A percentile compares a stretch with the other conserved stretches of the same genome.
Conservation (phyloP, 2,329 filamentous ascomycete species). For the Beauveria rudraprayagi region DNA sequence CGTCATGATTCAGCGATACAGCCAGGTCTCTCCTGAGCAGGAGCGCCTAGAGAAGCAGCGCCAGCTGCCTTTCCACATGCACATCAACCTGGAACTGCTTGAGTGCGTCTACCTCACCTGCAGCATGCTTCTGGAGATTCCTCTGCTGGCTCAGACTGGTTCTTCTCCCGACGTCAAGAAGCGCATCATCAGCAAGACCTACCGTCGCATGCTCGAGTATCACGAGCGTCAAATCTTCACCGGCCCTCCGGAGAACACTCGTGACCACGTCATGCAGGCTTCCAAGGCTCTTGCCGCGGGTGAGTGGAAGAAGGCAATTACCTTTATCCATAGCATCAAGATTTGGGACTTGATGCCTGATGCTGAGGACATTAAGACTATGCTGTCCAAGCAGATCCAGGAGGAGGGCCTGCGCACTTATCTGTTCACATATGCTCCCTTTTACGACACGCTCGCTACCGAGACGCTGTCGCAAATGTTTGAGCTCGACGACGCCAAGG, state of each 20-base stretch:
- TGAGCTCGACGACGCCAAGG: constrained; percentile 84
- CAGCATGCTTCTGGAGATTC: constrained; percentile 98
- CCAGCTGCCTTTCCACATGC: constrained; percentile 99
- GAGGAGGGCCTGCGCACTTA: constrained; percentile 97
- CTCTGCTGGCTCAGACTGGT: constrained; percentile 89
- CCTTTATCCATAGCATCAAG: constrained; percentile 96
- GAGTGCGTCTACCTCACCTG: constrained; percentile 98
- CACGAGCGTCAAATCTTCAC: constrained; percentile 99
- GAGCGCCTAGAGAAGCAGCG: constrained; percentile 95
- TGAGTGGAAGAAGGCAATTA: constrained; percentile 95
- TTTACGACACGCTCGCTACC: constrained; percentile 93
- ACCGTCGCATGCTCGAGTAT: constrained; percentile 98
- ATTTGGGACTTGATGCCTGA: constrained; percentile 98
- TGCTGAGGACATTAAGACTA: constrained; percentile 85
- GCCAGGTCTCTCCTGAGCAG: constrained; percentile 92
- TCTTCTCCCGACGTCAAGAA: constrained; percentile 96
- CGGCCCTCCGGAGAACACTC: constrained; percentile 94
- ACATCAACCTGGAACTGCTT: constrained; percentile 97
- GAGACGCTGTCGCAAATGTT: constrained; percentile 87
- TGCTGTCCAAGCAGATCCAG: constrained; percentile 97
- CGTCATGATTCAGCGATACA: constrained; percentile 96
- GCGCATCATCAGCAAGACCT: constrained; percentile 97
- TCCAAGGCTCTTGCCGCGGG: constrained; percentile 94
- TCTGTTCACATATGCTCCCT: constrained; percentile 98
- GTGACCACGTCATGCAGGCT: constrained; percentile 98